Conservation (phyloP, 768 basidiomycete genomes). For the Macrolepiota dolichaula region DNA sequence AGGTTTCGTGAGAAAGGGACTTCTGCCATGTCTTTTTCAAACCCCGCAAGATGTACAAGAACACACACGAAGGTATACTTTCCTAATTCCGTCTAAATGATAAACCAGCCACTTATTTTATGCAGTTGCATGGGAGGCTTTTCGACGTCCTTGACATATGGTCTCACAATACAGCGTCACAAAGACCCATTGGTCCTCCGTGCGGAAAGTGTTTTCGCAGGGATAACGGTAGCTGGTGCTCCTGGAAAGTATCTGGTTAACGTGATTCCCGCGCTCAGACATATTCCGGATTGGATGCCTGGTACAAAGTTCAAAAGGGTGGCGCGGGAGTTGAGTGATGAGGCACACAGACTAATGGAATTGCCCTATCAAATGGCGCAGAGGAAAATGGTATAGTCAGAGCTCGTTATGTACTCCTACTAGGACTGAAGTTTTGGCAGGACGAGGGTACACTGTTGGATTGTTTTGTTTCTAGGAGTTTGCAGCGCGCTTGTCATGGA, state of each 20-base stretch:
- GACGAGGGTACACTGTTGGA: background rate
- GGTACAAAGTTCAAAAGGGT: conserved; percentile 9
- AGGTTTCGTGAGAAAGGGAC: background rate
- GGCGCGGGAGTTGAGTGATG: background rate
- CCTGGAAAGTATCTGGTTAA: conserved; percentile 12
- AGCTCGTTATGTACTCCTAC: background rate
- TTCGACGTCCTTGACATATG: conserved; percentile 1
- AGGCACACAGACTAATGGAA: background rate
- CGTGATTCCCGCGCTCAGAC: background rate
- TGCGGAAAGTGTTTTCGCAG: background rate
- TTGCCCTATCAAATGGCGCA: background rate
- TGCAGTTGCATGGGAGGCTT: conserved; percentile 6
- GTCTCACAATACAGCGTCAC: background rate
- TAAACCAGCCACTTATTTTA: background rate
- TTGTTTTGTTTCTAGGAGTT: background rate
- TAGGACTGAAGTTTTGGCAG: background rate
- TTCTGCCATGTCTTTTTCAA: background rate
- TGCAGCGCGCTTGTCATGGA: background rate
- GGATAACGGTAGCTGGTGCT: background rate
- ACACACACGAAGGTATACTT: background rate
- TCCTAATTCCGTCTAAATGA: too few species aligned
- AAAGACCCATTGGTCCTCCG: background rate
- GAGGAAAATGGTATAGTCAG: background rate
- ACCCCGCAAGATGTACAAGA: background rate
- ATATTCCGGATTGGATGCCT: conserved; percentile 13